Percentiles rank a stretch among this genome's conserved stretches.
Conservation (phyloP, 2,329 filamentous ascomycete species). For the Arachnopeziza araneosa region DNA sequence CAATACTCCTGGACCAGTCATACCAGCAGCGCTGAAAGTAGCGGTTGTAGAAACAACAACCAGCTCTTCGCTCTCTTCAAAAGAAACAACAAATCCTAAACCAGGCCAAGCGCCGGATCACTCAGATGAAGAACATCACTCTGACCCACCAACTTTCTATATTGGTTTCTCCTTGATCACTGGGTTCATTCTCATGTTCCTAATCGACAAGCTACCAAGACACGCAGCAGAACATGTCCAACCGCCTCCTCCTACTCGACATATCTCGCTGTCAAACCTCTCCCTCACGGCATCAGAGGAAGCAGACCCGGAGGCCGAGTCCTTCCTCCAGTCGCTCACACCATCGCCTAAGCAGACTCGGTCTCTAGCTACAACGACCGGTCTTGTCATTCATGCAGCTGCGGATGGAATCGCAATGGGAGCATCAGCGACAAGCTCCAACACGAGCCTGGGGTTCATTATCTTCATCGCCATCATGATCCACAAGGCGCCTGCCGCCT, state of each 20-base stretch:
- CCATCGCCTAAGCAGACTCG: constrained; percentile 54
- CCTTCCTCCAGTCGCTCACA: constrained; percentile 53
- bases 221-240: constrained; percentile 63
- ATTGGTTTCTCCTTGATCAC: constrained; percentile 82
- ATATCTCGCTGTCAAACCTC: constrained; percentile 84
- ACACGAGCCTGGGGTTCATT: constrained; percentile 76
- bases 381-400: constrained; percentile 91
- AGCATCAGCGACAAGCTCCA: constrained; percentile 71
- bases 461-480: constrained; percentile 97
- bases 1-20: constrained; percentile 6
- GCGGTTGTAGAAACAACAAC: constrained; percentile 1
- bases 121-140: constrained; percentile 28
- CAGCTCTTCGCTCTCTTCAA: constrained; percentile 1
- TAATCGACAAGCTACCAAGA: constrained; percentile 80
- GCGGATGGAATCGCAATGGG: constrained; percentile 95
- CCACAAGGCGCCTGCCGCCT: constrained; percentile 93
- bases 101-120: background rate
- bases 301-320: constrained; percentile 40
- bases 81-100: constrained; percentile 5
- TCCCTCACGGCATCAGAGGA: constrained; percentile 47
- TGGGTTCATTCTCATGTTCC: constrained; percentile 94
- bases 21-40: constrained; percentile 2
- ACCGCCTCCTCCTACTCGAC: constrained; percentile 62
- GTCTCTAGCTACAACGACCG: constrained; percentile 78
- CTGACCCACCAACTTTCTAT: constrained; percentile 61